Conservation (phyloP, 257 asterid species). For the Orobanche coerulescens region DNA sequence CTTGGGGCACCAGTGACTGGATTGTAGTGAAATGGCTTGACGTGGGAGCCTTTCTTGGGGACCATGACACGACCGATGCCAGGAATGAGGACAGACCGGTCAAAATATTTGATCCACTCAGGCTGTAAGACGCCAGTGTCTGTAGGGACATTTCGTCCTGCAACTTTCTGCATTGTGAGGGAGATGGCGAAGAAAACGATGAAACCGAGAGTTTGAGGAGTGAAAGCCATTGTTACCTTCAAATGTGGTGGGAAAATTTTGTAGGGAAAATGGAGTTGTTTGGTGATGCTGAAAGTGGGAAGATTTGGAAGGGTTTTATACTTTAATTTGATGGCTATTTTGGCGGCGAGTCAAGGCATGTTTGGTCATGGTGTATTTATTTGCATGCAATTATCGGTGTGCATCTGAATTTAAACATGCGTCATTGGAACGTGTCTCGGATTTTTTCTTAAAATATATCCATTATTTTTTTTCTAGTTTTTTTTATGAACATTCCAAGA, state of each 20-base stretch:
- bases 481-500: too few species aligned
- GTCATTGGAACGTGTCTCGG: too few species aligned
- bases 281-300: constrained; percentile 23
- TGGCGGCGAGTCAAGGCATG: constrained; percentile 40
- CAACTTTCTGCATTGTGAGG: constrained; percentile 15
- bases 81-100: constrained; percentile 54
- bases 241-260: background rate
- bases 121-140: constrained; percentile 32
- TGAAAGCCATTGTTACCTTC: constrained; percentile 35
- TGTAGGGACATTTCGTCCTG: constrained; percentile 34
- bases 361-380: background rate
- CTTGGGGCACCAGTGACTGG: constrained; percentile 53
- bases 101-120: constrained; percentile 27
- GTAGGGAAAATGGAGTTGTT: background rate
- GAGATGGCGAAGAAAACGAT: constrained; percentile 24
- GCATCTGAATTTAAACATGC: background rate
- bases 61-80: constrained; percentile 55
- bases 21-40: constrained; percentile 35
- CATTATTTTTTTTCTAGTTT: too few species aligned
- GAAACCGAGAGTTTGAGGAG: constrained; percentile 19
- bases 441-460: too few species aligned
- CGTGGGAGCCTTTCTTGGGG: constrained; percentile 34
- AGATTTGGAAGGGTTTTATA: constrained; percentile 19
- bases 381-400: constrained; percentile 1
- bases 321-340: constrained; percentile 16